Conservation (phyloP, 1,284 basidiomycete genomes). For the Melampsora occidentalis region DNA sequence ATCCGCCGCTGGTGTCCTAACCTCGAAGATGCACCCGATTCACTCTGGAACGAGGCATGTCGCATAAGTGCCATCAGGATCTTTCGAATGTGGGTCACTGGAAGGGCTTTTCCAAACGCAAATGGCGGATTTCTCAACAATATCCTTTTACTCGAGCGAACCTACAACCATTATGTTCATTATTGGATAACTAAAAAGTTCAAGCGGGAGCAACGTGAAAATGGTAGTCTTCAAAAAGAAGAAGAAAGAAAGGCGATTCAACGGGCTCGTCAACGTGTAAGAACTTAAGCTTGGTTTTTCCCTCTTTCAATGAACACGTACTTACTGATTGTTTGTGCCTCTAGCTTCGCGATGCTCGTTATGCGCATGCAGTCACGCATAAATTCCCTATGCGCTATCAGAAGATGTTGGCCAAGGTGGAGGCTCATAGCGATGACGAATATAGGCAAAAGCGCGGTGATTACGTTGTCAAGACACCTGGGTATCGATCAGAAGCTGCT, state of each 20-base stretch:
- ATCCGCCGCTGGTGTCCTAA: constrained; percentile 22
- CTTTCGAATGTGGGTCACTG: background rate
- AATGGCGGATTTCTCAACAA: background rate
- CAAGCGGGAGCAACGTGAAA: background rate
- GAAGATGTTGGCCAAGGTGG: background rate
- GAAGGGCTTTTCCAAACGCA: background rate
- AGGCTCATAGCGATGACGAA: constrained; percentile 9
- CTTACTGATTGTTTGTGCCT: too few species aligned
- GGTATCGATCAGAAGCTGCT: constrained; percentile 3
- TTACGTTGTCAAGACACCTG: constrained; percentile 14
- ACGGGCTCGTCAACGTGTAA: background rate
- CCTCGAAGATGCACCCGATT: constrained; percentile 12
- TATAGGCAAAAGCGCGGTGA: background rate
- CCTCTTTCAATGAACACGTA: too few species aligned
- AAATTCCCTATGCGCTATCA: constrained; percentile 21
- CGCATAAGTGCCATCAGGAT: background rate
- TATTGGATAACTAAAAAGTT: background rate
- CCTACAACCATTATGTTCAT: constrained; percentile 10
- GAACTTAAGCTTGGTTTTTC: too few species aligned
- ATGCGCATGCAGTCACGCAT: background rate
- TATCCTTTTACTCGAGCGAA: constrained; percentile 1
- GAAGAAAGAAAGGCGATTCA: background rate
- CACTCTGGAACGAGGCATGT: constrained; percentile 29
- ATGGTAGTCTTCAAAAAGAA: background rate
- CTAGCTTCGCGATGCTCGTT: background rate